phyloP scores from a whole-genome alignment of 345 rosid species.

The Salix koriyanagi region DNA sequence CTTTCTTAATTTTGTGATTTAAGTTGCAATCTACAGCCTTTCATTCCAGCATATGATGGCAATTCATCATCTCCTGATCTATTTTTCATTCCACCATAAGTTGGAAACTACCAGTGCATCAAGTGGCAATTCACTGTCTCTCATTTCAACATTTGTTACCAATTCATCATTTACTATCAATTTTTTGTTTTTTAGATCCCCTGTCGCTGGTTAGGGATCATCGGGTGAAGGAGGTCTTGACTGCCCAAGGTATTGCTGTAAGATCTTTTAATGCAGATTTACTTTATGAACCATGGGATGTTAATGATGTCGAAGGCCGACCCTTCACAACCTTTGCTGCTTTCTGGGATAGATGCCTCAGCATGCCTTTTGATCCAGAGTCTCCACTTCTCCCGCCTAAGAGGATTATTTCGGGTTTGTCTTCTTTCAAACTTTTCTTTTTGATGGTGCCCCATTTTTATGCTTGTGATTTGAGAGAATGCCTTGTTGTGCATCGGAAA shows the following conservation, averaged over 20 bases:
- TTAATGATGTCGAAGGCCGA: slow-evolving; percentile 68
- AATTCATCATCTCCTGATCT: neutral
- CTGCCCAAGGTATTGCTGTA: slow-evolving; percentile 68
- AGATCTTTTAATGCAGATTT: slow-evolving; percentile 86
- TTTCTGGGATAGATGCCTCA: slow-evolving; percentile 94
- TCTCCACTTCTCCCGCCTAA: slow-evolving; percentile 96
- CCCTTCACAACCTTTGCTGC: slow-evolving; percentile 72
- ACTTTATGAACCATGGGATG: slow-evolving; percentile 99
- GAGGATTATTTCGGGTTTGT: slow-evolving; percentile 80
- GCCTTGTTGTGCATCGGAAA: neutral
- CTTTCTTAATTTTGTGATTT: neutral
- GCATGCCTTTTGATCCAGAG: slow-evolving; percentile 96
- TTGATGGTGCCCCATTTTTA: neutral
- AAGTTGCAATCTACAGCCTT: slow-evolving; percentile 26
- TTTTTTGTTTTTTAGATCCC: slow-evolving; percentile 49
- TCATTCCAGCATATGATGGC: neutral
- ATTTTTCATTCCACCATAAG: neutral
- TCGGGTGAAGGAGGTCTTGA: slow-evolving; percentile 72
- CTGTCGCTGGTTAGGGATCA: slow-evolving; percentile 92
- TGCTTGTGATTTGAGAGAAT: neutral
- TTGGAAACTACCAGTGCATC: neutral
- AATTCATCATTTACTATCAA: neutral
- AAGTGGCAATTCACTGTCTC: slow-evolving; percentile 27
- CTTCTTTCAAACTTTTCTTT: slow-evolving; percentile 8
- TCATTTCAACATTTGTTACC: neutral